Base-by-base conservation (phyloP, 2,329 filamentous ascomycete species). In the Neoscytalidium dimidiatum region DNA sequence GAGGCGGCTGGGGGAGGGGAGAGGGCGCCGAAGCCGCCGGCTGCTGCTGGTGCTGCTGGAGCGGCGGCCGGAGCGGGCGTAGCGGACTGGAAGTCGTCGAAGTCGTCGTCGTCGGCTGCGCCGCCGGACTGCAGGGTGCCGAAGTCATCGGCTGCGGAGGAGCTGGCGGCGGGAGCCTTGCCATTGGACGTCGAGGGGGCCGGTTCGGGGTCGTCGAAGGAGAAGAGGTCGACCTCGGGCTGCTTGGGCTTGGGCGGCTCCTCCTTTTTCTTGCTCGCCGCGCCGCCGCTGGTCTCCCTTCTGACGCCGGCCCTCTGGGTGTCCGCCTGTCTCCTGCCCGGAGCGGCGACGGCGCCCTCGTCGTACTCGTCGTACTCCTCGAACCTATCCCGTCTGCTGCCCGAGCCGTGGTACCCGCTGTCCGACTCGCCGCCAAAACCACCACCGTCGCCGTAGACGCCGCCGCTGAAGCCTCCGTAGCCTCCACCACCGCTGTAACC, bases 301-400 rank as follows among this genome's bases (percentile, higher is more conserved):
- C 75, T 79, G 62, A 77, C 70, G 72, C 70, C 71, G 43, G 69
- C 72, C 38, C 71, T 70, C 66, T 72, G 71, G 13, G 74, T 64
- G 29, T 78, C 77, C 68, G 83, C 80, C 74, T 83, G 86, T 71
- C 83, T 80, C 69, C 82, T 82, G 35, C 82, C 80, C 26, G 86
- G 79, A 66, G 85, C 81, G 60, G 83, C 76, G 57, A 79, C 80
- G 56, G 84, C 83, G 44, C 85, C 92, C 72, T 97, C 95, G 64
- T 98, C 94, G 72, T 90, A 94, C 78, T 99, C 95, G 74, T 99
- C 94, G 73, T 99, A 99, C 78, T 97, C 95, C 71, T 98, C 94
- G 71, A 97, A 99, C 69, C 90, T 87, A 69, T 96, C 93, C 64
- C 84, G 82, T 65, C 89, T 82, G 71, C 82, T 83, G 70, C 92